Evolutionary conservation across 192 early-diverging fungal species (phyloP).

Genomic region (Coemansia sp.): DNA sequence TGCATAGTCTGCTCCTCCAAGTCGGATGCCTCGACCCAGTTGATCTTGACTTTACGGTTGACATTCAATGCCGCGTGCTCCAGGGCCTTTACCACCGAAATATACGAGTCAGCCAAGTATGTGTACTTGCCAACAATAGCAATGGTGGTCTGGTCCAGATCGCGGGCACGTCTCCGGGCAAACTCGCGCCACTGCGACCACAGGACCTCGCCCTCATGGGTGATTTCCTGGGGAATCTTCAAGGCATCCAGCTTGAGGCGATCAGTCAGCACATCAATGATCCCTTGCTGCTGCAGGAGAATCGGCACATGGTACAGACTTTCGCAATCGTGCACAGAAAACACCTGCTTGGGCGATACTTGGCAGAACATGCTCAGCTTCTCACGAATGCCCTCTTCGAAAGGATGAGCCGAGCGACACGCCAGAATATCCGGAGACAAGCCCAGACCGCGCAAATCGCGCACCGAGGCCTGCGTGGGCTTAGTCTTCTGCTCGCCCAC

Average conservation of each 20-base stretch:
- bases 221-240: slow-evolving; percentile 55
- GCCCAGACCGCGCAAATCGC: slow-evolving; percentile 92
- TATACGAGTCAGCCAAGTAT: slow-evolving; percentile 92
- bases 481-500: slow-evolving; percentile 99
- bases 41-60: slow-evolving; percentile 76
- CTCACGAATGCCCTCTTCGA: slow-evolving; percentile 77
- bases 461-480: slow-evolving; percentile 95
- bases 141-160: slow-evolving; percentile 82
- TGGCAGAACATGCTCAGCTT: slow-evolving; percentile 99
- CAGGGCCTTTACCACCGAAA: slow-evolving; percentile 93
- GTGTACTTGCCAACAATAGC: slow-evolving; percentile 97
- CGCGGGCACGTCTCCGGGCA: slow-evolving; percentile 66
- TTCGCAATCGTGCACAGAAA: slow-evolving; percentile 94
- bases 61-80: slow-evolving; percentile 90
- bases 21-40: slow-evolving; percentile 95
- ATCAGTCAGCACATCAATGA: slow-evolving; percentile 77
- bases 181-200: slow-evolving; percentile 87
- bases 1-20: slow-evolving; percentile 73
- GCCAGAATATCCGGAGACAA: slow-evolving; percentile 95
- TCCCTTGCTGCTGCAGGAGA: slow-evolving; percentile 80
- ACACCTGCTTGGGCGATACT: slow-evolving; percentile 86
- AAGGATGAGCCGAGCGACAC: slow-evolving; percentile 82
- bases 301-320: slow-evolving; percentile 97
- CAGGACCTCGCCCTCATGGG: slow-evolving; percentile 60
- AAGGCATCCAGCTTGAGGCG: slow-evolving; percentile 71